Evolutionary conservation across 441 rosid genomes (phyloP), one percentile per base, ranked within the genome.

Genomic region (Euphorbia corollata): DNA sequence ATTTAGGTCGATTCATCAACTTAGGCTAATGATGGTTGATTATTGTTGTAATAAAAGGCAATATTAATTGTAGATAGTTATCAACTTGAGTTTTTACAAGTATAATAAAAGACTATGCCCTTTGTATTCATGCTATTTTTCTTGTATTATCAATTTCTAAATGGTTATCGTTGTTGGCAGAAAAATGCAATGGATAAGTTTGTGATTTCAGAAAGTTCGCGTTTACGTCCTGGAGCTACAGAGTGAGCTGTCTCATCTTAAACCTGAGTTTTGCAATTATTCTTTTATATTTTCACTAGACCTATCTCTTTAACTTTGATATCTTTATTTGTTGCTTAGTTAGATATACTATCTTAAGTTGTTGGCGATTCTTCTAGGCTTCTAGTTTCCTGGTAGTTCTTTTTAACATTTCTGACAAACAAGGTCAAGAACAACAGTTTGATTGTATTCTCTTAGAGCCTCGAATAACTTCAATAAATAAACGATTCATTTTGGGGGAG

Each of bases 181-280:
- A 88, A 86, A 86, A 84, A 65, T 73, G 97, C 94, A 8, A 59
- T 87, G 83, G 79, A 83, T 77, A 92, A 88, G 72, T 78, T 87
- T 69, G 64, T 88, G 77, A 74, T 74, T 75, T 78, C 95, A 10
- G 73, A 87, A 80, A 80, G 77, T 77, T 69, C 87, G 77, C 85
- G 90, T 73, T 77, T 92, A 72, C 89, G 92, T 67, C 89, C 98
- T 74, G 98, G 96, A 71, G 81, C 81, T 59, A 85, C 83, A 80
- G 87, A 88, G 98, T 90, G 74, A 80, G 98, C 77, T 69, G 45
- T 75, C 68, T 72, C 22, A 63, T 67, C 71, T 36, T 64, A 54
- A 53, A 59, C 41, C 38, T 64, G 11, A 24, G 8, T 13, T 41
- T 4, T 39, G 13, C 18, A 45, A 15, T 45, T 45, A 45, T 12